Percentiles rank a stretch among this genome's conserved stretches.
Evolutionary conservation across 805 yeast species (phyloP).

Genomic region (Isabelozyma rhagii): DNA sequence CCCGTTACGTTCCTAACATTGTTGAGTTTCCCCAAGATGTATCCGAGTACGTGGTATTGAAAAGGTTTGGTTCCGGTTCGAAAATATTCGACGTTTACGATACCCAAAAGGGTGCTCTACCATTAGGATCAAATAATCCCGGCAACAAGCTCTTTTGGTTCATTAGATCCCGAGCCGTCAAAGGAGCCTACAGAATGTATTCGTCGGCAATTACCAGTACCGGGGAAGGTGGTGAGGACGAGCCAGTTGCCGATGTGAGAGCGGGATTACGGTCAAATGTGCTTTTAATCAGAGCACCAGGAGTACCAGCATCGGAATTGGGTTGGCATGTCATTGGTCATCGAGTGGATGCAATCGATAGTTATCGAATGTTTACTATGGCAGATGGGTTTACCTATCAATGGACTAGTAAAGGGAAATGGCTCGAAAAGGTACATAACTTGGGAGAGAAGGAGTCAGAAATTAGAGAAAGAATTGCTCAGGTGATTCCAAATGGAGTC

Average conservation of each 20-base stretch:
- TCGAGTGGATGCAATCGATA: constrained; percentile 58
- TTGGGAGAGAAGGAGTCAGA: constrained; percentile 64
- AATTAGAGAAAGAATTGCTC: constrained; percentile 61
- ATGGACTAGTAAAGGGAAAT: constrained; percentile 61
- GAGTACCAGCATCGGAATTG: constrained; percentile 49
- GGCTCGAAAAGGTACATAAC: constrained; percentile 54
- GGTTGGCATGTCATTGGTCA: constrained; percentile 65
- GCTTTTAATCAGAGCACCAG: constrained; percentile 49
- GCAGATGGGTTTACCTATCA: constrained; percentile 61
- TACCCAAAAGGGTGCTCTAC: constrained; percentile 33
- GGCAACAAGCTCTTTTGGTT: constrained; percentile 48
- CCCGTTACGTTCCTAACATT: constrained; percentile 54
- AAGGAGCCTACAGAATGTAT: constrained; percentile 62
- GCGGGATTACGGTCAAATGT: constrained; percentile 63
- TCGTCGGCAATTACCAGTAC: constrained; percentile 37
- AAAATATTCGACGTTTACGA: constrained; percentile 54
- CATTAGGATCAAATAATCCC: constrained; percentile 42
- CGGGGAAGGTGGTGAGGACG: constrained; percentile 48
- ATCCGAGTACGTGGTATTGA: constrained; percentile 46
- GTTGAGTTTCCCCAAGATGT: constrained; percentile 40
- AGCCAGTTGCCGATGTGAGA: constrained; percentile 55
- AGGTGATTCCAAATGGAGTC: constrained; percentile 49
- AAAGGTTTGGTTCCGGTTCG: constrained; percentile 60
- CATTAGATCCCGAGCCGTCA: constrained; percentile 62
- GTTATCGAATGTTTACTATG: constrained; percentile 57